Evolutionary conservation across 2,329 filamentous ascomycete species (phyloP), one percentile per base, ranked within the genome.

Genomic region (Ophiostoma himal-ulmi): DNA sequence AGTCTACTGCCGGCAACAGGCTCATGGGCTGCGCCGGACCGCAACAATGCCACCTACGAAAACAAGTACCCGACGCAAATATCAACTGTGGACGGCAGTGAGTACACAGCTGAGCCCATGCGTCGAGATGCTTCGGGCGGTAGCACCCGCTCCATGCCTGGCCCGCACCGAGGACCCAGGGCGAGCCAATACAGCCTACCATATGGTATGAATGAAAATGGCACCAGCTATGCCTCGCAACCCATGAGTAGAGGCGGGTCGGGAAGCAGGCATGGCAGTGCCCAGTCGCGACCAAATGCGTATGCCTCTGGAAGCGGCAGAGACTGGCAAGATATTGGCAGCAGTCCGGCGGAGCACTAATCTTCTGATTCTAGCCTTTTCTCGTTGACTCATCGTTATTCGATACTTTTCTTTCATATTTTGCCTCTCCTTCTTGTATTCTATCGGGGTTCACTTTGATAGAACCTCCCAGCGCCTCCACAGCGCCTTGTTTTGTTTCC

Each of bases 91-190:
- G 69, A 37, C 37, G 37, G 48, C 30, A 65, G 26, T 8, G 60
- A 57, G 0, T 60, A 57, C 44, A 39, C 65, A 17, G 68, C 72
- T 3, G 75, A 77, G 72, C 74, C 73, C 10, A 75, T 77, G 74
- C 72, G 67, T 11, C 71, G 73, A 37, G 72, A 70, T 5, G 72
- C 68, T 8, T 75, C 75, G 1, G 74, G 73, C 13, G 39, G 54
- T 11, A 48, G 44, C 22, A 57, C 41, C 13, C 44, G 41, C 13
- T 62, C 57, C 8, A 14, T 6, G 26, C 3, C 14, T 17, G 26
- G 57, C 5, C 10, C 10, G 22, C 7, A 11, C 22, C 5, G n/a
- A 17, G 14, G 57, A 7, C 44, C 44, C 13, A 17, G 44, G 7
- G 13, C 60, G n/a, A 37, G 60, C 34, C 60, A 37, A 20, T 17